A percentile compares a stretch with the other conserved stretches of the same genome.
These are phyloP conservation scores for Suillus subalutaceus DNA, from an alignment of 768 basidiomycete genomes.

Conservation along the genomic window DNA sequence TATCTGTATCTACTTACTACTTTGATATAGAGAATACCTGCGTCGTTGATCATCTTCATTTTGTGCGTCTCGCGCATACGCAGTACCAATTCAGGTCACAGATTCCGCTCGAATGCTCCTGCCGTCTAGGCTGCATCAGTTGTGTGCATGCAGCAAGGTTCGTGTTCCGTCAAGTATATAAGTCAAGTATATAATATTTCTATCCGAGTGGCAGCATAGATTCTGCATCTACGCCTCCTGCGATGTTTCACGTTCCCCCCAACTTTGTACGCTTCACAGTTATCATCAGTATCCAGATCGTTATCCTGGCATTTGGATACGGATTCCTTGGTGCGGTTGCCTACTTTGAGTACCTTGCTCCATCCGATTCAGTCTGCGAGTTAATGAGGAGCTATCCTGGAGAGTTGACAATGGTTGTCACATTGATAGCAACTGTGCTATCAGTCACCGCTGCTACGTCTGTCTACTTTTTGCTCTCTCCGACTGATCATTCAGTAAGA, in stretches of 20 bases:
- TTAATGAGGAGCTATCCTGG: conserved; percentile 6
- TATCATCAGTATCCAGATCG: not conserved
- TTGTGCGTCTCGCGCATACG: not conserved
- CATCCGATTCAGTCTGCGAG: not conserved
- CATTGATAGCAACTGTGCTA: conserved; percentile 7
- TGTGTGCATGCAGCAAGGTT: not conserved
- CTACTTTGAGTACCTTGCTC: not conserved
- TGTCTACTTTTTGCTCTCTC: not conserved
- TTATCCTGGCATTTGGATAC: conserved; percentile 10
- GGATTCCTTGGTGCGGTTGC: conserved; percentile 11
- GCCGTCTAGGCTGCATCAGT: not conserved
- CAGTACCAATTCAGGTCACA: too few relatives aligned
- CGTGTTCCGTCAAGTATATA: not conserved
- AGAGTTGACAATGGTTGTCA: conserved; percentile 7
- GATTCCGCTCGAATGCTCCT: not conserved
- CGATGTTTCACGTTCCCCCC: not conserved
- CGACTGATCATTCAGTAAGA: not conserved
- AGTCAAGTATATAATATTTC: not conserved
- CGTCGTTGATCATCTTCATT: not conserved
- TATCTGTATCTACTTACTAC: not conserved
- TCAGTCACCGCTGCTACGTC: not conserved
- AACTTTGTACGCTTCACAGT: not conserved
- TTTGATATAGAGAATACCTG: not conserved
- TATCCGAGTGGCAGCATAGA: not conserved
- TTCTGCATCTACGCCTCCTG: not conserved